Base-by-base conservation (phyloP, 106 monocot genomes). In the Apostasia shenzhenica region DNA sequence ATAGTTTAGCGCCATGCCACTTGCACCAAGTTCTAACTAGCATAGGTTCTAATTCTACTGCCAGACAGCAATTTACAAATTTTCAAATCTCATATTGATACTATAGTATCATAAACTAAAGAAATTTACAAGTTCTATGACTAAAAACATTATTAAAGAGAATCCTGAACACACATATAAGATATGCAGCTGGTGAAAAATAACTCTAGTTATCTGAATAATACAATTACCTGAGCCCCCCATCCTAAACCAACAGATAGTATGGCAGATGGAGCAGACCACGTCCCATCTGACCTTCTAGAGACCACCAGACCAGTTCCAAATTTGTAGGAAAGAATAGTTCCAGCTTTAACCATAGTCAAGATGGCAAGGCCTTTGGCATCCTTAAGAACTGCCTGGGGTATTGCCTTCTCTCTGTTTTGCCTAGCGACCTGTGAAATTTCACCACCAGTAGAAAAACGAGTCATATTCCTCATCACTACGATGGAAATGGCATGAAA, bases 211-310 rank as follows among this genome's bases (percentile, higher is more conserved):
- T n/a, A n/a, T n/a, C n/a, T n/a, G n/a, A n/a, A n/a, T n/a, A n/a
- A n/a, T 68, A 66, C 64, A 12, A 66, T 63, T 80, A 95, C 95
- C 91, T 95, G 95, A 68, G 86, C 86, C 59, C 95, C 95, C 95
- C 95, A 95, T 75, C 95, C 95, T 70, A 95, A 69, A 66, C 95
- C 95, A 79, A 73, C 61, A 48, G 95, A 95, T 8, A 89, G 37
- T 67, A 95, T 84, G 11, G 95, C 83, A 50, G 95, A 95, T 72
- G 95, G 95, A 59, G 95, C 91, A 52, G 95, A 95, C 91, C 95
- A 95, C 10, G 89, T 81, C 1, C 91, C 95, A 77, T 95, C 83
- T 49, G 80, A 67, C 68, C 80, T 91, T 76, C 82, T 70, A 76
- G 88, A 84, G 76, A 92, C 70, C 13, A 95, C 95, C 55, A 95